Conservation (phyloP, 75 land plant species). For the Chamaecyparis obtusa region DNA sequence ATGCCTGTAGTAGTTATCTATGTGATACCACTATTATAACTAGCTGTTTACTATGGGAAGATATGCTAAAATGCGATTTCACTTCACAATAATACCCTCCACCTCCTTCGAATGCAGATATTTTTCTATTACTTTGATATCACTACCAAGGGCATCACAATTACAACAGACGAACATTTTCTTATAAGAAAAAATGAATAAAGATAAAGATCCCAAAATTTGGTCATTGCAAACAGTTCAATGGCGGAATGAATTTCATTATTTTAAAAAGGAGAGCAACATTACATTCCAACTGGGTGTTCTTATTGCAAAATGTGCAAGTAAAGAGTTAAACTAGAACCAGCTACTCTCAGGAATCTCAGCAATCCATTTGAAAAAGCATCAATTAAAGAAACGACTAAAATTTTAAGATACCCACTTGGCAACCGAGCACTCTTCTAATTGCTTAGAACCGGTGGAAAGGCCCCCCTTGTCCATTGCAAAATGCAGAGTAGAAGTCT, state of each 20-base stretch:
- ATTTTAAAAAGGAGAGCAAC: not conserved
- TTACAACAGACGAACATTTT: too few species aligned
- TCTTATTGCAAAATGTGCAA: not conserved
- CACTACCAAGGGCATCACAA: not conserved
- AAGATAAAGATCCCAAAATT: not conserved
- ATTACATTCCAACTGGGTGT: not conserved
- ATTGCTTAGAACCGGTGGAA: not conserved
- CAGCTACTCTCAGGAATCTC: not conserved
- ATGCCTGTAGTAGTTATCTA: too few species aligned
- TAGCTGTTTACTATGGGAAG: not conserved
- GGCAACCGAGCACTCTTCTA: slow-evolving; percentile 11
- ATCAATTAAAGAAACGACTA: not conserved
- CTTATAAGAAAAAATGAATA: too few species aligned
- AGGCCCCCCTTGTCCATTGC: not conserved
- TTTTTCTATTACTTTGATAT: not conserved
- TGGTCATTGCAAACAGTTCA: not conserved
- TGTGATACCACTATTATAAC: too few species aligned
- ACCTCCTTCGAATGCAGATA: not conserved
- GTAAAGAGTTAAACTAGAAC: not conserved
- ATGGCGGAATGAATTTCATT: not conserved
- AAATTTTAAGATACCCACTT: not conserved
- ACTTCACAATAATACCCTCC: not conserved
- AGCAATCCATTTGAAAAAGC: not conserved
- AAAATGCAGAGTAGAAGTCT: not conserved
- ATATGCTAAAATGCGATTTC: not conserved